Base-by-base conservation (phyloP, 345 rosid species). In the Eucalyptus cloeziana region DNA sequence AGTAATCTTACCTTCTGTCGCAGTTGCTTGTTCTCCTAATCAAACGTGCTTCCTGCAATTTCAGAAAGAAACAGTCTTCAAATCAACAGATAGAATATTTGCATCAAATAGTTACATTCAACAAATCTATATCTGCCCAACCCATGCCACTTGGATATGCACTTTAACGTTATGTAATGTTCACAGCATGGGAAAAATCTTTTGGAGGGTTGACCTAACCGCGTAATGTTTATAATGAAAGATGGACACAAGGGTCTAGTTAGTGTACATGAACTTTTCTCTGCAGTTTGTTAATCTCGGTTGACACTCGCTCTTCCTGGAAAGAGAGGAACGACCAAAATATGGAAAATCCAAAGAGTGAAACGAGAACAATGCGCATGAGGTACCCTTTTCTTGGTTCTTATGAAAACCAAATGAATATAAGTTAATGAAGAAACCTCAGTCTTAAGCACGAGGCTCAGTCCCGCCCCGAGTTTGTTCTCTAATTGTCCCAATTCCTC, bases 401-500 rank as follows among this genome's bases (percentile, higher is more conserved):
- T 54, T 37, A 45, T 7, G n/a, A 21, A 45, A 47, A 52, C 31
- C 5, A 62, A 12, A 87, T 10, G 37, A 69, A 40, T 17, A 56
- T 33, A 37, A 60, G 14, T 47, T 37, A 37, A 88, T 62, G 71
- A 62, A 30, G 33, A 30, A 4, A 88, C 89, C 87, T 85, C 49
- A 87, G 86, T 89, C 92, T 89, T 87, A 27, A 89, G 89, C 40
- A 31, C 43, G 0, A 67, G 79, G 40, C 40, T 67, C 79, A 67
- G 40, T 67, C 76, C 40, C 11, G 5, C 22, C 79, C 33, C 40
- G 3, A 31, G 22, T 67, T 67, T 67, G 22, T 67, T 67, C 79
- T 31, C 92, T 54, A 90, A 49, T 27, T 89, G 45, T 81, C 69
- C 90, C 60, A 92, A 76, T 80, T 92, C 89, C 60, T 89, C 89